These are phyloP conservation scores for Eremothecium cymbalariae DNA, from an alignment of 1,139 yeast genomes.

Conservation along the genomic window DNA sequence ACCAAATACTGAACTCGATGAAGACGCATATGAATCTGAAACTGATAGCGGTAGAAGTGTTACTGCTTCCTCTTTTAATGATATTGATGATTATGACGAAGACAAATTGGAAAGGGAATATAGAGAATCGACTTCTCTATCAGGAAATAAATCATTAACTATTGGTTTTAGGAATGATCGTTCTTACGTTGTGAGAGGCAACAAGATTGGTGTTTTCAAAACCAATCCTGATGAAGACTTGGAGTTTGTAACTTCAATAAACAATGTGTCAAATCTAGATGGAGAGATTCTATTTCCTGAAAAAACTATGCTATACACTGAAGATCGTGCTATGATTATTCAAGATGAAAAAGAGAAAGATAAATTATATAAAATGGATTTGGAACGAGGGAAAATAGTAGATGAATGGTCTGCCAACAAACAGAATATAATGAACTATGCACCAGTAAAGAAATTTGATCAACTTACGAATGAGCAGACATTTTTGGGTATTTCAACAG, in stretches of 20 bases:
- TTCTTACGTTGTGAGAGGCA: conserved; percentile 70
- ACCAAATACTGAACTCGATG: conserved; percentile 21
- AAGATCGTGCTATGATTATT: conserved; percentile 60
- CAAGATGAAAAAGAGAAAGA: conserved; percentile 43
- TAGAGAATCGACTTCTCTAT: conserved; percentile 23
- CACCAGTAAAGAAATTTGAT: conserved; percentile 63
- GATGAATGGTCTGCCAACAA: conserved; percentile 67
- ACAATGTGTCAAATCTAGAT: conserved; percentile 44
- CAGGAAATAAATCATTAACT: conserved; percentile 48
- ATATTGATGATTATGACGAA: conserved; percentile 13
- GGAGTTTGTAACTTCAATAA: conserved; percentile 60
- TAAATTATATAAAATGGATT: conserved; percentile 62
- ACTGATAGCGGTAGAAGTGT: conserved; percentile 14
- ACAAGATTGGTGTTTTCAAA: conserved; percentile 72
- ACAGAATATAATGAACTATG: conserved; percentile 48
- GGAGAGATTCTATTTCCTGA: conserved; percentile 51
- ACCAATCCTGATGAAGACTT: conserved; percentile 46
- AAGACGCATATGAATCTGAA: conserved; percentile 18
- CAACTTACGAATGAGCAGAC: conserved; percentile 69
- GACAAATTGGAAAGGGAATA: conserved; percentile 27
- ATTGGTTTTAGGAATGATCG: conserved; percentile 65
- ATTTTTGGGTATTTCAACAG: conserved; percentile 58
- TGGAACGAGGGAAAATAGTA: conserved; percentile 68
- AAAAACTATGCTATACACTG: conserved; percentile 66
- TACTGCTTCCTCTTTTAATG: conserved; percentile 2